Conservation (phyloP, 768 basidiomycete species). For the Auricularia sp. region DNA sequence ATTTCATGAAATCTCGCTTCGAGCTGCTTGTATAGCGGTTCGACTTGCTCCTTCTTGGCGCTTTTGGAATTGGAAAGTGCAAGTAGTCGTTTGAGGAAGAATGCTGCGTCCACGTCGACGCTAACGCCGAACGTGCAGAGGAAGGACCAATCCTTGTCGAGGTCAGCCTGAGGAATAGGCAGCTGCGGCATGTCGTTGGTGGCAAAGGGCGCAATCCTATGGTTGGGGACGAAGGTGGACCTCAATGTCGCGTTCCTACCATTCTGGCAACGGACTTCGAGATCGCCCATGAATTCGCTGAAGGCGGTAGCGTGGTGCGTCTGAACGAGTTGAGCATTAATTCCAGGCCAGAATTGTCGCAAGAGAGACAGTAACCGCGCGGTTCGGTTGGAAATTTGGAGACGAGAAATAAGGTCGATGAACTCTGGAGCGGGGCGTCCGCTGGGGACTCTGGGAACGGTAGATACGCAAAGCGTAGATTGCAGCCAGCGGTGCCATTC, state of each 20-base stretch:
- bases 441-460: neutral
- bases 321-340: neutral
- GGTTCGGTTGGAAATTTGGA: neutral
- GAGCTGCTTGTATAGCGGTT: conserved; percentile 13
- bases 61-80: conserved; percentile 8
- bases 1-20: conserved; percentile 17
- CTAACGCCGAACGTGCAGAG: conserved; percentile 13
- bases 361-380: neutral
- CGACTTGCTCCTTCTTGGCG: conserved; percentile 4
- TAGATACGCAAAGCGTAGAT: neutral
- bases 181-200: conserved; percentile 11
- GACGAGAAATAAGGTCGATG: neutral
- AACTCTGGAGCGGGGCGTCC: neutral
- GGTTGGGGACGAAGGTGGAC: neutral
- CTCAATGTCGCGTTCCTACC: neutral
- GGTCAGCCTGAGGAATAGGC: conserved; percentile 14
- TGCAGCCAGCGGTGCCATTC: neutral
- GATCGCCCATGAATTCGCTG: neutral
- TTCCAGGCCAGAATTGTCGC: neutral
- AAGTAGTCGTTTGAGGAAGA: conserved; percentile 14
- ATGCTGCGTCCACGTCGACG: conserved; percentile 8
- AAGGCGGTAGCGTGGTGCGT: neutral
- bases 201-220: neutral
- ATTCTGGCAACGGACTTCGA: neutral
- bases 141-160: conserved; percentile 12